Percentiles rank a stretch among this genome's conserved stretches.
These are phyloP conservation scores for Pythium volutum DNA, from an alignment of 352 stramenopile genomes.

Conservation along the genomic window DNA sequence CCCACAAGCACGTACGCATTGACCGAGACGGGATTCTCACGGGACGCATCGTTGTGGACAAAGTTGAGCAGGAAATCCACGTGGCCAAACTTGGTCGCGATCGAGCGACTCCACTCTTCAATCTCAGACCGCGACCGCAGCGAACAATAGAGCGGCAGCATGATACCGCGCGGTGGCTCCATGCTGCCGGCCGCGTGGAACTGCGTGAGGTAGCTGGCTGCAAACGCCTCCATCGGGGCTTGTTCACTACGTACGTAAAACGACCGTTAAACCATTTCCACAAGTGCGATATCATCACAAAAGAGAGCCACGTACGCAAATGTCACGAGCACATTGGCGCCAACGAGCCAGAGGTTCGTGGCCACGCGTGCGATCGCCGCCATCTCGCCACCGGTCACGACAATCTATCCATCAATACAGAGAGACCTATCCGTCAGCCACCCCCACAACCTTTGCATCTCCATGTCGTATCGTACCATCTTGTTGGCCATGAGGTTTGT, in stretches of 20 bases:
- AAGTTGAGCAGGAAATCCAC: constrained; percentile 76
- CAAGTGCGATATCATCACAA: too few species aligned
- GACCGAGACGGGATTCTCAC: constrained; percentile 6
- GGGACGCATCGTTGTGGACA: constrained; percentile 22
- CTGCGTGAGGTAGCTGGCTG: constrained; percentile 47
- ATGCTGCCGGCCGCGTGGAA: constrained; percentile 38
- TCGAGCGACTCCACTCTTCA: constrained; percentile 52
- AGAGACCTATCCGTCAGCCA: too few species aligned
- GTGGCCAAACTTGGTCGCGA: constrained; percentile 52
- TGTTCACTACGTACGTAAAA: constrained; percentile 30
- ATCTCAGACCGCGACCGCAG: constrained; percentile 50
- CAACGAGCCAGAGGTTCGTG: constrained; percentile 63
- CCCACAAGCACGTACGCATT: not conserved
- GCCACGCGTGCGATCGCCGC: constrained; percentile 41
- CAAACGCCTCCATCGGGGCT: constrained; percentile 46
- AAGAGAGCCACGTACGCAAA: constrained; percentile 42
- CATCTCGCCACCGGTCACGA: constrained; percentile 59
- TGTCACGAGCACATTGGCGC: constrained; percentile 59
- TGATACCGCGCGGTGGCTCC: constrained; percentile 43
- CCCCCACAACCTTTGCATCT: not conserved
- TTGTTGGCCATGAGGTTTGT: constrained; percentile 47
- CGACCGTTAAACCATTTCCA: too few species aligned
- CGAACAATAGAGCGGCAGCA: constrained; percentile 50
- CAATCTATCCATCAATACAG: constrained; percentile 32
- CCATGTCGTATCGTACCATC: constrained; percentile 35